Base-by-base conservation (phyloP, 805 yeast genomes). In the Candida peoriensis region DNA sequence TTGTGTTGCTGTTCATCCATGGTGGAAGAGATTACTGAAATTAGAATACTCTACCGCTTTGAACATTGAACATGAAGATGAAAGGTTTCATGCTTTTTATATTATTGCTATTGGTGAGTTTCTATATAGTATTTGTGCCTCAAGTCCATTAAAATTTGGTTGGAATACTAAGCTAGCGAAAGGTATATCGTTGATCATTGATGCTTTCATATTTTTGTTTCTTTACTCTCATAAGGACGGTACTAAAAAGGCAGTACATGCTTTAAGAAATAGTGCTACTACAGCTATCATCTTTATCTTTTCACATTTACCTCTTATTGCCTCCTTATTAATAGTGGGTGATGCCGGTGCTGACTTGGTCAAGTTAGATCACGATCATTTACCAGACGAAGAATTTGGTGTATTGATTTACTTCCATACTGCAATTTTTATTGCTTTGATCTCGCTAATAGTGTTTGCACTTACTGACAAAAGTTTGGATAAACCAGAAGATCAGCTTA, bases 81-180 rank as follows among this genome's bases (percentile, higher is more conserved):
- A 79, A 47, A 53, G 85, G 36, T 66, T 63, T 46, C 65, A 71
- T 3, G 74, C 78, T 0, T 78, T 78, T 47, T 76, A 64, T 35
- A 68, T 77, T 43, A 77, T 79, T 54, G 82, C 81, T 5, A 64
- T 78, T 42, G 85, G 85, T 23, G 84, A 78, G 43, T 78, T 75
- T 43, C 55, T 77, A 11, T 75, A 70, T 46, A 70, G 67, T 26
- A 58, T 73, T 8, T 80, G 75, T 7, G 71, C 76, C 2, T 53
- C 55, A 0, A 57, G 64, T n/a, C 71, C 76, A 0, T 61, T 74
- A 26, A 72, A 69, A 1, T 37, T 50, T 2, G 80, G 81, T 0
- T 59, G 52, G 42, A 50, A 49, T 25, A 28, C 44, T 4, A 62
- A 61, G 27, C 54, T 72, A 15, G 68, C 66, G n/a, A 57, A 79